A percentile compares a stretch with the other conserved stretches of the same genome.
These are phyloP conservation scores for Fusarium praegraminearum DNA, from an alignment of 2,329 filamentous ascomycete species.

Conservation along the genomic window DNA sequence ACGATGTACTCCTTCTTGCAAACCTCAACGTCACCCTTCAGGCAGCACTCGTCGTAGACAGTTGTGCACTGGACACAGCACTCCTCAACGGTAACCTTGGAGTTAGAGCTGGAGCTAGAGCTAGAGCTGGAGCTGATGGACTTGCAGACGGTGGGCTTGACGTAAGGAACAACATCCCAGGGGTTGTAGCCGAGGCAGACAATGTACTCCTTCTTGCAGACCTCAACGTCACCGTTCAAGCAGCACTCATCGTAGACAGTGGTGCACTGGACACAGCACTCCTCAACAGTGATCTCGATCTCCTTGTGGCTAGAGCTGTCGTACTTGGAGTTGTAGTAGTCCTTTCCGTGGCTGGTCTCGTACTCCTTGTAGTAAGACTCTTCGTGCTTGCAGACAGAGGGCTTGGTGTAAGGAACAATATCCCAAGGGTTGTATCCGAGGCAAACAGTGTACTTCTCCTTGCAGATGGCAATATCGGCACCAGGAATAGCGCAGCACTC, in stretches of 20 bases:
- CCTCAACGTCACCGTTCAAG: conserved; percentile 1
- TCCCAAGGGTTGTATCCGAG: conserved; percentile 33
- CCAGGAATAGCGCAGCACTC: conserved; percentile 23
- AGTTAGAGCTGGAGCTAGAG: conserved; percentile 10
- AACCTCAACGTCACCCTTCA: conserved; percentile 2
- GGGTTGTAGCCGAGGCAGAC: conserved; percentile 33
- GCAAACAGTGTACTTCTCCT: conserved; percentile 27
- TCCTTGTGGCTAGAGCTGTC: not conserved
- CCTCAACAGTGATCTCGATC: conserved; percentile 11
- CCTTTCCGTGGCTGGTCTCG: conserved; percentile 18
- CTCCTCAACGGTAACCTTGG: conserved; percentile 20
- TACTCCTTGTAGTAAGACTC: conserved; percentile 27
- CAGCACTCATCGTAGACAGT: conserved; percentile 35
- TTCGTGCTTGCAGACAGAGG: conserved; percentile 33
- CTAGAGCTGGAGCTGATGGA: not conserved
- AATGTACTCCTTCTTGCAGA: conserved; percentile 26
- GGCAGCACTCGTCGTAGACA: conserved; percentile 30
- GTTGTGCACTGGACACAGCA: conserved; percentile 32
- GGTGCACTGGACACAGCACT: conserved; percentile 30
- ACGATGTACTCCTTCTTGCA: conserved; percentile 26
- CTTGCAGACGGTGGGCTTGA: conserved; percentile 32
- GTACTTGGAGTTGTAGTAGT: conserved; percentile 24
- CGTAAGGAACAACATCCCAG: conserved; percentile 11
- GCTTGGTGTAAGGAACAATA: conserved; percentile 9
- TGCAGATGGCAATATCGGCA: conserved; percentile 23